These are phyloP conservation scores for Lentinula lateritia DNA, from an alignment of 768 basidiomycete genomes.

Conservation along the genomic window DNA sequence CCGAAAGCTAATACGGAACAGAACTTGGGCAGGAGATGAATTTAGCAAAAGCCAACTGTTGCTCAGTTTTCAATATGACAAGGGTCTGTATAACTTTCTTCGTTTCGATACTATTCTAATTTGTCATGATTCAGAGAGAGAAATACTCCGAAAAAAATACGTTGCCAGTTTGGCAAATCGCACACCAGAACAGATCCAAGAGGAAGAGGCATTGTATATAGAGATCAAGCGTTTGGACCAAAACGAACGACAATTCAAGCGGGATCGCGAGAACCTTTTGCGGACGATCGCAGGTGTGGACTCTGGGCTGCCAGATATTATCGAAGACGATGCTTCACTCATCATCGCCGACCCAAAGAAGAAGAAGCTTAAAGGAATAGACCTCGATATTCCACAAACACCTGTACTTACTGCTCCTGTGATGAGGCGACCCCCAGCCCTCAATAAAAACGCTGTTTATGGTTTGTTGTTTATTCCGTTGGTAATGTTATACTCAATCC, in stretches of 20 bases:
- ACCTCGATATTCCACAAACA: conserved; percentile 45
- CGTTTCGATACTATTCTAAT: background rate
- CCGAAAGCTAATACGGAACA: conserved; percentile 76
- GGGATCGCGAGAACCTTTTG: conserved; percentile 83
- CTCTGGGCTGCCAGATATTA: conserved; percentile 73
- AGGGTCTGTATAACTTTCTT: conserved; percentile 44
- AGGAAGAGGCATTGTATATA: conserved; percentile 92
- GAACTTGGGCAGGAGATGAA: conserved; percentile 84
- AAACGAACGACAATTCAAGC: conserved; percentile 81
- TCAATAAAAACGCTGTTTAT: conserved; percentile 50
- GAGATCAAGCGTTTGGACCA: conserved; percentile 96
- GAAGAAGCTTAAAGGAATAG: conserved; percentile 38
- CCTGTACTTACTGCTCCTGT: conserved; percentile 33
- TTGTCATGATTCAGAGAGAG: conserved; percentile 54
- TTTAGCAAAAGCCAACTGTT: conserved; percentile 60
- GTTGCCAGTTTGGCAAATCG: conserved; percentile 81
- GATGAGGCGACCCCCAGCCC: conserved; percentile 37
- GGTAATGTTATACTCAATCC: background rate
- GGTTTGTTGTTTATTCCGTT: conserved; percentile 31
- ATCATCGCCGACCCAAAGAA: conserved; percentile 49
- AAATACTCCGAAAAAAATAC: conserved; percentile 84
- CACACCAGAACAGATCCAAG: conserved; percentile 84
- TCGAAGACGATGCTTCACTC: conserved; percentile 58
- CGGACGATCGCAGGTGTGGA: conserved; percentile 82
- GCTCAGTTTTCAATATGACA: conserved; percentile 79